Base-by-base conservation (phyloP, 176 grass and related monocot species). In the Miscanthus lutarioriparius region DNA sequence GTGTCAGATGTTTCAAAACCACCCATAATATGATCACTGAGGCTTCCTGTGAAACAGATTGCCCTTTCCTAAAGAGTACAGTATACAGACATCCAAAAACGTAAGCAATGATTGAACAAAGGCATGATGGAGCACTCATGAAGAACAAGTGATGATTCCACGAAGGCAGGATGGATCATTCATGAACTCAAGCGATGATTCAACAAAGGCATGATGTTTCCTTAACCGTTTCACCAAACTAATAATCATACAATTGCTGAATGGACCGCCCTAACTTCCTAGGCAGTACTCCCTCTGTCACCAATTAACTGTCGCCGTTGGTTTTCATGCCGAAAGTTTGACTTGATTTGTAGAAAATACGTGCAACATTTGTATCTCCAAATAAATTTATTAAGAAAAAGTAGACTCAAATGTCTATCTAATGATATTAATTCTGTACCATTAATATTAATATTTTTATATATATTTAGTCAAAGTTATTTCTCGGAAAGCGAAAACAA, bases 21-120 rank as follows among this genome's bases (percentile, higher is more conserved):
- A 44, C 2, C 13, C 40, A 16, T 30, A 26, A 33, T 32, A 67
- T 10, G 7, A 72, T 78, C 12, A 17, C 33, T 67, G 27, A 44
- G 35, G 66, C 16, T 69, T 33, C 58, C 68, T 39, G 47, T 74
- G 27, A 90, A 48, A 76, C 64, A 26, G 80, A 51, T 48, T 49
- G 68, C 38, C 64, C 59, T 41, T 25, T 74, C 28, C 48, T 86
- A 47, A 4, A 7, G 39, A 11, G 14, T 36, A 74, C 38, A 65
- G 64, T 86, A 56, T 26, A 54, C 25, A 58, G 7, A 4, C 7
- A 65, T 61, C n/a, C 19, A 22, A 12, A 64, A 49, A 84, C 5
- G 17, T 48, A 3, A 67, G 58, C 9, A 58, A 77, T 45, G 25
- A 43, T 66, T 62, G 19, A 26, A 67, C n/a, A 41, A 41, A 43